Evolutionary conservation across 2,329 filamentous ascomycete genomes (phyloP), one percentile per base, ranked within the genome.

Genomic region (Rhynchosporium secalis): DNA sequence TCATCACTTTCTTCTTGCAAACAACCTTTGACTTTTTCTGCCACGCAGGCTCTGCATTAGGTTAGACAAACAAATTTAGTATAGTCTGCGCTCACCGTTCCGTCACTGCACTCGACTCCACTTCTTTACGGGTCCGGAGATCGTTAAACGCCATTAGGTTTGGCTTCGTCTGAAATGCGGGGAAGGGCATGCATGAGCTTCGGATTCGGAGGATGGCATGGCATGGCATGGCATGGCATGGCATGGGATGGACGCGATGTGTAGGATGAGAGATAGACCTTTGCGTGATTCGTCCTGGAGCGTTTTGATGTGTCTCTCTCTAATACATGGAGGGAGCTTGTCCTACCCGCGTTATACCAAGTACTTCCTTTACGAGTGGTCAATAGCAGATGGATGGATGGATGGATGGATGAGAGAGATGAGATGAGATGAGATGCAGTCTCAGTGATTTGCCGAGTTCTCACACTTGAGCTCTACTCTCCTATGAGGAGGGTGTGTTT

Each of bases 1-100:
- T 43, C 41, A 15, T 52, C 49, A 52, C 38, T 40, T 52, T 52
- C 49, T 52, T 9, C 12, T 52, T 40, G 15, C 31, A 40, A 33
- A 31, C 33, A 40, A 12, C 31, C 31, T 52, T 43, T 3, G 41
- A 13, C 26, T n/a, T 20, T 47, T 36, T 38, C 49, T 28, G 20
- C 45, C 45, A 52, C 26, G 49, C 38, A 38, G 38, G 31, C 49
- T 38, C n/a, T 6, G 13, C 33, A 26, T 26, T 2, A 2, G 26
- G 49, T 40, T 52, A 52, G 49, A 15, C 8, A 1, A 43, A 5
- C 41, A 9, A 41, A 3, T 7, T 9, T 10, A 29, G 36, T 20
- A 52, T 33, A 31, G 49, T 33, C 31, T n/a, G 26, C 33, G 49
- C 31, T 33, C 36, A 29, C 13, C 1, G 33, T 31, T 38, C 49